Percentiles rank a stretch among this genome's conserved stretches.
These are phyloP conservation scores for Alisma plantagoaquatica DNA, from an alignment of 106 monocot genomes.

Conservation along the genomic window DNA sequence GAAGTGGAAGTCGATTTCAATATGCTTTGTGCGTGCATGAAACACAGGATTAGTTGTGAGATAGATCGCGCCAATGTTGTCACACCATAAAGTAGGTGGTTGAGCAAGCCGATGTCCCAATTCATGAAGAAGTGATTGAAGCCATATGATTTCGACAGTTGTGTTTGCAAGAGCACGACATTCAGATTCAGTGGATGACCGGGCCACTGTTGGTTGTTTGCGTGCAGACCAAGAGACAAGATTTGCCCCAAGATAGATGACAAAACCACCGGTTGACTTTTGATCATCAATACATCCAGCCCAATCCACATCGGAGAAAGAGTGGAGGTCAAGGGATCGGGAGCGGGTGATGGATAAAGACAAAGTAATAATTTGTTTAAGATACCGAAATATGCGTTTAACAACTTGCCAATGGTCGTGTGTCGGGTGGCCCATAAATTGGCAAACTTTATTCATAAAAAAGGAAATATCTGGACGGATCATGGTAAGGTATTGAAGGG, in stretches of 20 bases:
- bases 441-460: not conserved
- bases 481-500: not conserved
- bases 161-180: not conserved
- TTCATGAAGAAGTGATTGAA: not conserved
- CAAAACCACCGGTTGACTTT: not conserved
- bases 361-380: not conserved
- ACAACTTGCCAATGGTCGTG: not conserved
- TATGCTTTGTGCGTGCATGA: constrained; percentile 1
- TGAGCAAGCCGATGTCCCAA: not conserved
- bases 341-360: too few species aligned
- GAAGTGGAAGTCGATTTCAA: constrained; percentile 1
- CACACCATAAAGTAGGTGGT: not conserved
- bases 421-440: not conserved
- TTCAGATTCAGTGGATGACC: not conserved
- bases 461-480: not conserved
- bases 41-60: not conserved
- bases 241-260: not conserved
- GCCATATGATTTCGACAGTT: not conserved
- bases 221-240: not conserved
- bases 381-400: not conserved
- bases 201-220: not conserved
- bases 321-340: too few species aligned
- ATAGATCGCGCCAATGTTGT: not conserved
- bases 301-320: constrained; percentile 9
- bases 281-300: not conserved